These are phyloP conservation scores for Auricularia heimuer DNA, from an alignment of 768 basidiomycete species.

Conservation along the genomic window DNA sequence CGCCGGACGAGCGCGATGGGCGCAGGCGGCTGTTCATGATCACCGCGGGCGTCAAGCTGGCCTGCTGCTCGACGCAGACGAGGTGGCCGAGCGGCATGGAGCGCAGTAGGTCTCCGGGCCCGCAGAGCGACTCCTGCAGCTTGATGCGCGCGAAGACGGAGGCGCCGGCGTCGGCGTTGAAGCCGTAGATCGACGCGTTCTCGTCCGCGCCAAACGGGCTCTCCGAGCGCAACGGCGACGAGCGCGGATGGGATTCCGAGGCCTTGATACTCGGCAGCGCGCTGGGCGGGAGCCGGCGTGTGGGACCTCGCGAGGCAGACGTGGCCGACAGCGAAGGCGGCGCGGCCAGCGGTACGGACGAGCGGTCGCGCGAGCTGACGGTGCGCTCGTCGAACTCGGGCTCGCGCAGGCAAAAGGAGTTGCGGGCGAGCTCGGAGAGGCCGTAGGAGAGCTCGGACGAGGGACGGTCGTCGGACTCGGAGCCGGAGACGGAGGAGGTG, in stretches of 20 bases:
- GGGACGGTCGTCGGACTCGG: conserved; percentile 55
- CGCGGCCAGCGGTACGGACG: conserved; percentile 11
- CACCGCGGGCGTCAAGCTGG: not conserved
- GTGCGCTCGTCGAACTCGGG: conserved; percentile 67
- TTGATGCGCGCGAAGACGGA: not conserved
- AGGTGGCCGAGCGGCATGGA: not conserved
- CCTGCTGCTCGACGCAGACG: not conserved
- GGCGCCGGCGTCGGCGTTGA: not conserved
- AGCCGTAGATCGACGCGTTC: not conserved
- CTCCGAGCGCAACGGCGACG: not conserved
- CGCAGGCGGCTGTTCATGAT: conserved; percentile 1
- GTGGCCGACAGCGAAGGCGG: too few species aligned
- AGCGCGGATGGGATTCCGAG: not conserved
- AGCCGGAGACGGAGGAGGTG: conserved; percentile 68
- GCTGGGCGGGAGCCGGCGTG: not conserved
- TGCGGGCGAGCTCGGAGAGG: conserved; percentile 20
- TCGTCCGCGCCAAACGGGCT: not conserved
- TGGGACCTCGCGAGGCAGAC: not conserved
- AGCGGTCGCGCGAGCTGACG: conserved; percentile 55
- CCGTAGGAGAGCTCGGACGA: conserved; percentile 49
- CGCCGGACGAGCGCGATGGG: not conserved
- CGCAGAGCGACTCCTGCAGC: not conserved
- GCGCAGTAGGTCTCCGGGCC: not conserved
- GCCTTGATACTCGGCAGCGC: not conserved
- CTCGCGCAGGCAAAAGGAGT: conserved; percentile 28